Base-by-base conservation (phyloP, 139 green algal genomes). In the Ostreobium quekettii region DNA sequence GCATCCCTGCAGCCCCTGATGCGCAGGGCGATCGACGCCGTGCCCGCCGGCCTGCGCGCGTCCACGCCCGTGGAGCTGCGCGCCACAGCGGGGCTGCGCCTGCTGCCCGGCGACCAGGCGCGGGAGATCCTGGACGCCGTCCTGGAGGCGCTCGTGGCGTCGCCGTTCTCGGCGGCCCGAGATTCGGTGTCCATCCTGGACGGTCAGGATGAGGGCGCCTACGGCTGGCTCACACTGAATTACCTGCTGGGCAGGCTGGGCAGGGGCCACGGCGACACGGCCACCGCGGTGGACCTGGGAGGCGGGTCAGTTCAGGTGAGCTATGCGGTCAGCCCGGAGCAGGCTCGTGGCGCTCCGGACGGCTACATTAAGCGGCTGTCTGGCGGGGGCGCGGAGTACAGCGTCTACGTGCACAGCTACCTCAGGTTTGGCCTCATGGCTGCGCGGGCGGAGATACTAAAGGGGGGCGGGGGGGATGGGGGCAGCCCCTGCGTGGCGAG, bases 351-450 rank as follows among this genome's bases (percentile, higher is more conserved):
- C 19, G n/a, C 7, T 4, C 2, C 2, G 15, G 48, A 83, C 4
- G 77, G 80, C 0, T 97, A 93, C 72, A 60, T 93, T 1, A 82
- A 71, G 1, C 70, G 76, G 37, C 76, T 97, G 5, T 72, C 61
- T 2, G 88, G 78, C 5, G 83, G 72, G 6, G 87, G 88, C 2
- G 56, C 67, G 26, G 74, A 42, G 0, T 96, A 95, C 84, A 79
- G 84, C 38, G 90, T 99, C 1, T 99, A 99, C 71, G 91, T 98
- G 26, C 84, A 97, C 75, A 91, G 83, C 68, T 97, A 98, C 73
- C 78, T 99, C 37, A 92, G 92, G 6, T 98, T 90, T 75, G 94
- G 94, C 11, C 78, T 99, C 36, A 98, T 98, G 93, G 94, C 94
- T 2, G 93, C 77, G 1, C 78, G 94, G 0, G 90, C 89, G 8